Percentiles rank a stretch among this genome's conserved stretches.
Evolutionary conservation across 2,329 filamentous ascomycete genomes (phyloP).

Genomic region (Pestalotiopsis sp.): DNA sequence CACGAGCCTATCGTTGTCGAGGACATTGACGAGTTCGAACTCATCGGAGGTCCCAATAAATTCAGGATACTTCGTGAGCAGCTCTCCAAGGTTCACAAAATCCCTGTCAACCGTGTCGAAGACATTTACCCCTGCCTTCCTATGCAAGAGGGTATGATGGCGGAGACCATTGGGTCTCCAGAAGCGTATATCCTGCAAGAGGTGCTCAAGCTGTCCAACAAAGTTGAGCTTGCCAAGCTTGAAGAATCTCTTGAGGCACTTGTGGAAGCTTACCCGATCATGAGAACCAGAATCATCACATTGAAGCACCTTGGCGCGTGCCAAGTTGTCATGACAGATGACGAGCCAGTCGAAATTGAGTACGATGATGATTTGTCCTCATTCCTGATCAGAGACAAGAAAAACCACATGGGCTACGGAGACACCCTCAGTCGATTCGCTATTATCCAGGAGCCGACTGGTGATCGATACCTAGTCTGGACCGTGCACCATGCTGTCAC

Average conservation of each 20-base stretch:
- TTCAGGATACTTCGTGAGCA: conserved; percentile 10
- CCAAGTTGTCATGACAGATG: conserved; percentile 9
- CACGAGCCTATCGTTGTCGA: neutral
- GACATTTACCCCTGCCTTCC: conserved; percentile 10
- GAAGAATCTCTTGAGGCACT: conserved; percentile 1
- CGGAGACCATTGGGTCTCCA: neutral
- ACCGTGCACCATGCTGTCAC: conserved; percentile 9
- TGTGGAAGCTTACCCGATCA: conserved; percentile 5
- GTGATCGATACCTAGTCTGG: conserved; percentile 9
- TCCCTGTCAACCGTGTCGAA: conserved; percentile 9
- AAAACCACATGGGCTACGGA: conserved; percentile 3
- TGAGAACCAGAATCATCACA: conserved; percentile 8
- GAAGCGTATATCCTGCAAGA: conserved; percentile 11
- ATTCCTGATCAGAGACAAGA: conserved; percentile 11
- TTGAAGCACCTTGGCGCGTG: conserved; percentile 9
- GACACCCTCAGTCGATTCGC: conserved; percentile 1
- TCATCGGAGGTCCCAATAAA: conserved; percentile 8
- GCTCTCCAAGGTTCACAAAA: conserved; percentile 1
- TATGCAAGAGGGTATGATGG: conserved; percentile 11
- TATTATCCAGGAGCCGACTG: neutral
- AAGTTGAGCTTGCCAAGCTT: conserved; percentile 2
- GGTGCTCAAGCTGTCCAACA: conserved; percentile 6
- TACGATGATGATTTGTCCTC: conserved; percentile 3
- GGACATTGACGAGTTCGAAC: conserved; percentile 9
- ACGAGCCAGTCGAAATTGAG: conserved; percentile 1